Conservation (phyloP, 768 basidiomycete genomes). For the Mycena galopus region DNA sequence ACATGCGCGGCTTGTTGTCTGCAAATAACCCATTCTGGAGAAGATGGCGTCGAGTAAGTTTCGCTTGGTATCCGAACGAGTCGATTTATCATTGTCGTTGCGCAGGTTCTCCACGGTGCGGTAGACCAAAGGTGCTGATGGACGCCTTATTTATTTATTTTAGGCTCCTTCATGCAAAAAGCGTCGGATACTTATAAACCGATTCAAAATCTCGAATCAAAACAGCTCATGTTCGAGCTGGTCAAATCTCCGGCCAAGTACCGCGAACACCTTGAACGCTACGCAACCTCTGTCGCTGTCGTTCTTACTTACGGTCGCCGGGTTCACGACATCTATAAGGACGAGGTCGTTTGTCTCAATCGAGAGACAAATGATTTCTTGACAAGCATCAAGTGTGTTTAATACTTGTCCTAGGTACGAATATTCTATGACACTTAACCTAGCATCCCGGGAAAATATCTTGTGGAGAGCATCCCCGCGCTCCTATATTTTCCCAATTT, state of each 20-base stretch:
- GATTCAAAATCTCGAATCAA: slow-evolving; percentile 63
- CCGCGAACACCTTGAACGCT: slow-evolving; percentile 52
- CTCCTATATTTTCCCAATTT: slow-evolving; percentile 55
- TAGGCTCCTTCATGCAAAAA: slow-evolving; percentile 43
- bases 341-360: slow-evolving; percentile 55
- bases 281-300: slow-evolving; percentile 59
- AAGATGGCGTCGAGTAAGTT: slow-evolving; percentile 58
- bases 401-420: slow-evolving; percentile 1
- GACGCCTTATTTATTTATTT: neutral
- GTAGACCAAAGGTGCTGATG: no score
- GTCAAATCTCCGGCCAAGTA: slow-evolving; percentile 50
- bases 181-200: slow-evolving; percentile 56
- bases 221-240: slow-evolving; percentile 57
- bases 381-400: slow-evolving; percentile 49
- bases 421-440: neutral
- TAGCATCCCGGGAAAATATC: slow-evolving; percentile 63
- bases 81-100: neutral
- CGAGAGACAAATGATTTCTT: slow-evolving; percentile 30
- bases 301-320: slow-evolving; percentile 59
- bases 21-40: slow-evolving; percentile 60
- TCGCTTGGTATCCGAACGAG: neutral
- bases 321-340: slow-evolving; percentile 55
- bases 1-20: slow-evolving; percentile 59
- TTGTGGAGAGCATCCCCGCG: slow-evolving; percentile 64
- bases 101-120: slow-evolving; percentile 55